These are phyloP conservation scores for Castanopsis chinensis DNA, from an alignment of 306 rosid species.

Conservation along the genomic window DNA sequence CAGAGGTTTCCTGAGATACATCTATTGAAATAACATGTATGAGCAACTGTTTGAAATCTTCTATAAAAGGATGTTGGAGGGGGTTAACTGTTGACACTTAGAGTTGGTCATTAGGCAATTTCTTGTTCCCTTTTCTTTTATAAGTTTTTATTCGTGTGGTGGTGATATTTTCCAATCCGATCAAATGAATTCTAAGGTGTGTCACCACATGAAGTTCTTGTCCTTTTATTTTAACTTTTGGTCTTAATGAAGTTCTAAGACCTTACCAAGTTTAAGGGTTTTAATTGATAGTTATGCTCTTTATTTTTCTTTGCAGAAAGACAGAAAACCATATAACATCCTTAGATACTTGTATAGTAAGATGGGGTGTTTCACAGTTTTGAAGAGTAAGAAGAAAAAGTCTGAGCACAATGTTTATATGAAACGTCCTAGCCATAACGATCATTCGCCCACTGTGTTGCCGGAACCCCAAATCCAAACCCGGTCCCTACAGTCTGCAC, in stretches of 20 bases:
- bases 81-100: background rate
- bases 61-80: background rate
- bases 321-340: conserved; percentile 16
- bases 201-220: background rate
- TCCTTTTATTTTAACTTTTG: background rate
- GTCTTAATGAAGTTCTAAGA: background rate
- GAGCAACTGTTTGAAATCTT: background rate
- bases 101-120: background rate
- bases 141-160: background rate
- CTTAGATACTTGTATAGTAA: conserved; percentile 28
- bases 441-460: conserved; percentile 56
- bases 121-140: background rate
- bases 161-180: background rate
- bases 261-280: conserved; percentile 13
- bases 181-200: background rate
- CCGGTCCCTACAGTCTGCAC: conserved; percentile 87
- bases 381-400: conserved; percentile 87
- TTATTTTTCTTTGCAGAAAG: conserved; percentile 42
- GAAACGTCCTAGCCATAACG: conserved; percentile 52
- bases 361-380: conserved; percentile 91
- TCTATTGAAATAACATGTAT: background rate
- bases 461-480: conserved; percentile 75
- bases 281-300: conserved; percentile 17
- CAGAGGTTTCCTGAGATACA: background rate
- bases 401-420: conserved; percentile 40